Evolutionary conservation across 1,284 basidiomycete genomes (phyloP).

Genomic region (Moesziomyces sp.): DNA sequence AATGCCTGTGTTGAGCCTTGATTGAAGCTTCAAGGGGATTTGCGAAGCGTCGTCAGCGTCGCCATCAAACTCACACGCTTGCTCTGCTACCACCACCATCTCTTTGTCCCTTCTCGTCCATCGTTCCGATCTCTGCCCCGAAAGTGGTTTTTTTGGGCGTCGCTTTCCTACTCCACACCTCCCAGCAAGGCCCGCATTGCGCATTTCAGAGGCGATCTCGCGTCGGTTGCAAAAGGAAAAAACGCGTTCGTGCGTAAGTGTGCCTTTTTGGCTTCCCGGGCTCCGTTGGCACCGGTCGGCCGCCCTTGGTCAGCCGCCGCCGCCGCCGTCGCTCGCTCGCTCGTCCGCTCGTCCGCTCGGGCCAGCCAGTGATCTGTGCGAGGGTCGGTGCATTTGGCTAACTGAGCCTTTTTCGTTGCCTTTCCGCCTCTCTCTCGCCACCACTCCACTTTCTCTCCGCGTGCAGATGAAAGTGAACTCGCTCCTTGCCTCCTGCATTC

Average conservation of each 20-base stretch:
- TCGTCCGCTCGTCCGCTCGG: too few species aligned
- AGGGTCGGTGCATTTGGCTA: too few species aligned
- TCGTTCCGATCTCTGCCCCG: background rate
- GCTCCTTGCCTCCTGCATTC: constrained; percentile 17
- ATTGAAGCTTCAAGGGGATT: background rate
- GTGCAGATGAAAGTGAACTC: constrained; percentile 35
- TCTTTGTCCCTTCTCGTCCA: background rate
- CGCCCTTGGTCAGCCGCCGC: background rate
- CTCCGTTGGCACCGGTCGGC: too few species aligned
- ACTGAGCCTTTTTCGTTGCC: background rate
- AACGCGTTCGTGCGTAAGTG: constrained; percentile 27
- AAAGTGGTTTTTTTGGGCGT: background rate
- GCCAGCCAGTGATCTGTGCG: too few species aligned
- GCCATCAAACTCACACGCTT: constrained; percentile 7
- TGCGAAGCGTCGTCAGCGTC: constrained; percentile 40
- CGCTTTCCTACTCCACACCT: too few species aligned
- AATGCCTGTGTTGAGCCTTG: background rate
- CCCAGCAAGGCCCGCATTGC: background rate
- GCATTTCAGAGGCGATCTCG: constrained; percentile 9
- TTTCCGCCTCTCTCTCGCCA: background rate
- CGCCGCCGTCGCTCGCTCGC: background rate
- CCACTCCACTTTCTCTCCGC: constrained; percentile 24
- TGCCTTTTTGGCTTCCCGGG: constrained; percentile 1
- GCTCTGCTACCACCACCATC: constrained; percentile 14
- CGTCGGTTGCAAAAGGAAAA: constrained; percentile 1